These are phyloP conservation scores for Cercospora nicotianae DNA, from an alignment of 2,329 filamentous ascomycete genomes.

Conservation along the genomic window DNA sequence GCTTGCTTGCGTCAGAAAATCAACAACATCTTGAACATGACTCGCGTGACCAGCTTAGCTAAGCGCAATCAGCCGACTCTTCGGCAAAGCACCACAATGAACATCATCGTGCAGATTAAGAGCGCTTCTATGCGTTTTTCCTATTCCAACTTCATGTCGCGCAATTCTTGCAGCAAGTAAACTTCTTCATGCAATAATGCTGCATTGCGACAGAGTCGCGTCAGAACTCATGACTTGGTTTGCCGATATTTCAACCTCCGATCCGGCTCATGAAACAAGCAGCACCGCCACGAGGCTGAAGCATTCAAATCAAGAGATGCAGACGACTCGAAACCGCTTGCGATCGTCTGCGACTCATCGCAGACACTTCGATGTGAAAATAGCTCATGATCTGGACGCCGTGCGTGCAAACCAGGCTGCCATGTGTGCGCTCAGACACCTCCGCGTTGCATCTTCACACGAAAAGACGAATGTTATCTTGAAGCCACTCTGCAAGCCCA, in stretches of 20 bases:
- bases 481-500: constrained; percentile 9
- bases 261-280: constrained; percentile 10
- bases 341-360: neutral
- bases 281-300: constrained; percentile 12
- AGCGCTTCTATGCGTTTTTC: neutral
- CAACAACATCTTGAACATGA: constrained; percentile 1
- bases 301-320: neutral
- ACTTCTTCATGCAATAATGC: neutral
- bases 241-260: neutral
- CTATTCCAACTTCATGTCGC: constrained; percentile 1
- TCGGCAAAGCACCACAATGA: neutral
- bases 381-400: neutral
- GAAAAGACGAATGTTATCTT: neutral
- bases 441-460: constrained; percentile 14
- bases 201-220: neutral
- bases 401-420: neutral
- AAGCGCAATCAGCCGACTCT: neutral
- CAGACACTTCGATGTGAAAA: neutral
- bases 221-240: neutral
- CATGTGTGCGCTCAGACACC: constrained; percentile 8
- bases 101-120: constrained; percentile 9
- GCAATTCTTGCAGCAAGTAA: neutral
- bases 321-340: constrained; percentile 7
- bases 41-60: neutral
- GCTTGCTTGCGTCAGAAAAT: constrained; percentile 2